Evolutionary conservation across 148 eudicot genomes (phyloP).

Genomic region (Arctostaphylos glauca): DNA sequence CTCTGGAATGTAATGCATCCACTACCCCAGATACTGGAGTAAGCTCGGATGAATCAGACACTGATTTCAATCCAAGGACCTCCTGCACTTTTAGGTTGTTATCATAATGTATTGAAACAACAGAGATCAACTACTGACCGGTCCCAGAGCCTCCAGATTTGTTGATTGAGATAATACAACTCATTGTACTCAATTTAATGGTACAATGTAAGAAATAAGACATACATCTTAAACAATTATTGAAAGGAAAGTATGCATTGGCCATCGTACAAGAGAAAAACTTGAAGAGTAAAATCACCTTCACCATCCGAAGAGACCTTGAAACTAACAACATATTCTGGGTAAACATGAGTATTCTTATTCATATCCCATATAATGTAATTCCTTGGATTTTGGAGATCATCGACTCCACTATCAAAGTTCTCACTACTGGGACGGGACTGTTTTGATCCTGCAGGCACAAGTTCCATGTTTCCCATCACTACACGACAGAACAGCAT

Average conservation of each 20-base stretch:
- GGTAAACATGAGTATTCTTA: conserved; percentile 73
- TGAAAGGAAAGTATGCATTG: background rate
- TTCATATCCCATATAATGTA: conserved; percentile 88
- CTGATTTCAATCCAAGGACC: background rate
- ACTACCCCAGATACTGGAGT: background rate
- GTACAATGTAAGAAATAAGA: background rate
- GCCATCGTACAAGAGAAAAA: background rate
- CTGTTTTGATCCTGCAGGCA: conserved; percentile 72
- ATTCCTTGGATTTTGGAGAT: conserved; percentile 60
- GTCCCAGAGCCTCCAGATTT: conserved; percentile 16
- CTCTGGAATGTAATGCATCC: conserved; percentile 5
- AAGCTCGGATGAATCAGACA: background rate
- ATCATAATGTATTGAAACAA: background rate
- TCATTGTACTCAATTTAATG: background rate
- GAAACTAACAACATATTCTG: conserved; percentile 85
- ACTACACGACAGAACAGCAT: conserved; percentile 86
- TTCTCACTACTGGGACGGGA: conserved; percentile 75
- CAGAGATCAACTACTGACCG: conserved; percentile 4
- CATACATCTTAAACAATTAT: background rate
- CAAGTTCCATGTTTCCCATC: conserved; percentile 91
- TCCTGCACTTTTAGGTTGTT: conserved; percentile 1
- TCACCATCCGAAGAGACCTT: conserved; percentile 53
- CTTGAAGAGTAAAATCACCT: conserved; percentile 51
- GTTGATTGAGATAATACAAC: background rate
- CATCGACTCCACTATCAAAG: conserved; percentile 91